Evolutionary conservation across 1,284 basidiomycete genomes (phyloP).

Genomic region (Leccinum glutinopallens): DNA sequence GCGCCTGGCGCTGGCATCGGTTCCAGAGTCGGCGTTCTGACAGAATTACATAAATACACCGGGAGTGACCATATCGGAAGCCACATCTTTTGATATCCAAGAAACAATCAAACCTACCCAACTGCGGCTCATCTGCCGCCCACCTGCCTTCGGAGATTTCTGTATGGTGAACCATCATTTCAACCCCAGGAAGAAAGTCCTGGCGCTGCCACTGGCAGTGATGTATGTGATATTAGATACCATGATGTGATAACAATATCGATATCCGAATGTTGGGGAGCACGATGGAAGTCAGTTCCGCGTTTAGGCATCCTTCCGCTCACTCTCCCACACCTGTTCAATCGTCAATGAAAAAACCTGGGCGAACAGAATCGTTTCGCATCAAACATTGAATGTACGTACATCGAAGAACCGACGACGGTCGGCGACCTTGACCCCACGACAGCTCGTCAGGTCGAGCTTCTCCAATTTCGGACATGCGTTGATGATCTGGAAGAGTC

Average conservation of each 20-base stretch:
- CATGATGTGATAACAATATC: too few relatives aligned
- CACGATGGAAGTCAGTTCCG: background rate
- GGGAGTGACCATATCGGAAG: too few relatives aligned
- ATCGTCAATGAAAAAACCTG: constrained; percentile 3
- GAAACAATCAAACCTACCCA: too few relatives aligned
- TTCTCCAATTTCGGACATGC: constrained; percentile 52
- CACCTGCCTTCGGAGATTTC: background rate
- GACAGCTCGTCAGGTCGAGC: constrained; percentile 66
- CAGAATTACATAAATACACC: too few relatives aligned
- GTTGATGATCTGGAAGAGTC: constrained; percentile 59
- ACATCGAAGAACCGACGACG: constrained; percentile 72
- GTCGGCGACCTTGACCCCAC: constrained; percentile 59
- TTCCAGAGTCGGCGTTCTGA: too few relatives aligned
- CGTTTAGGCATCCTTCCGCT: constrained; percentile 39
- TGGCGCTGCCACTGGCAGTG: background rate
- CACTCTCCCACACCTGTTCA: constrained; percentile 44
- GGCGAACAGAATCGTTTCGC: background rate
- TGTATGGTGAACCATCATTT: background rate
- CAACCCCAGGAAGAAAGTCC: background rate
- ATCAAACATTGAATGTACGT: background rate
- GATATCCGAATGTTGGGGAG: too few relatives aligned
- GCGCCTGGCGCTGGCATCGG: too few relatives aligned
- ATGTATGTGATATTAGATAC: background rate
- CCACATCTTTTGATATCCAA: too few relatives aligned
- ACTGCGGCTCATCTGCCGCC: background rate